Evolutionary conservation across 2,329 filamentous ascomycete genomes (phyloP).

Genomic region (Pseudogymnoascus sp.): DNA sequence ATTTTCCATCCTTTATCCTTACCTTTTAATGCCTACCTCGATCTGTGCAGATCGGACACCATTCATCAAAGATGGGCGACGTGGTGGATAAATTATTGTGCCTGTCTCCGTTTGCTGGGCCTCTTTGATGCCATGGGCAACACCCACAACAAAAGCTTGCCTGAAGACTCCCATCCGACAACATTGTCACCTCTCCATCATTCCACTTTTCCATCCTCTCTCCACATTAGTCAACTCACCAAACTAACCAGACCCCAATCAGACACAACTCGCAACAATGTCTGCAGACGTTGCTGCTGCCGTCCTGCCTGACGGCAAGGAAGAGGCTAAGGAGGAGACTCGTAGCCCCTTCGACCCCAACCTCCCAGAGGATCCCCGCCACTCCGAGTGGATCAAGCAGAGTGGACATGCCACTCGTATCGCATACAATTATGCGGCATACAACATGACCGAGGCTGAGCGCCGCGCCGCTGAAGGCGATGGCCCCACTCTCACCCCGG

Average conservation of each 20-base stretch:
- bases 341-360: conserved; percentile 6
- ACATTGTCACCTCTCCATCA: not conserved
- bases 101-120: not conserved
- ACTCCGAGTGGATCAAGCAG: conserved; percentile 1
- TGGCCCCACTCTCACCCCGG: conserved; percentile 11
- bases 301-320: not conserved
- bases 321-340: not conserved
- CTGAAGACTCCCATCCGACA: not conserved
- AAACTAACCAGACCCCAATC: not conserved
- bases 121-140: not conserved
- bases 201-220: not conserved
- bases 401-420: not conserved
- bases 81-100: not conserved
- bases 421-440: conserved; percentile 26
- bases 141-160: not conserved
- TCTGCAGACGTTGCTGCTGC: not conserved
- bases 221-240: not conserved
- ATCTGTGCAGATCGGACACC: not conserved
- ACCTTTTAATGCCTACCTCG: not conserved
- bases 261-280: not conserved
- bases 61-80: not conserved
- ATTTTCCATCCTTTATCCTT: not conserved
- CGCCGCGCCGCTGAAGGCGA: conserved; percentile 13
- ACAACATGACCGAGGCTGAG: conserved; percentile 20
- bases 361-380: not conserved